These are phyloP conservation scores for Tylopilus felleus DNA, from an alignment of 768 basidiomycete genomes.

Conservation along the genomic window DNA sequence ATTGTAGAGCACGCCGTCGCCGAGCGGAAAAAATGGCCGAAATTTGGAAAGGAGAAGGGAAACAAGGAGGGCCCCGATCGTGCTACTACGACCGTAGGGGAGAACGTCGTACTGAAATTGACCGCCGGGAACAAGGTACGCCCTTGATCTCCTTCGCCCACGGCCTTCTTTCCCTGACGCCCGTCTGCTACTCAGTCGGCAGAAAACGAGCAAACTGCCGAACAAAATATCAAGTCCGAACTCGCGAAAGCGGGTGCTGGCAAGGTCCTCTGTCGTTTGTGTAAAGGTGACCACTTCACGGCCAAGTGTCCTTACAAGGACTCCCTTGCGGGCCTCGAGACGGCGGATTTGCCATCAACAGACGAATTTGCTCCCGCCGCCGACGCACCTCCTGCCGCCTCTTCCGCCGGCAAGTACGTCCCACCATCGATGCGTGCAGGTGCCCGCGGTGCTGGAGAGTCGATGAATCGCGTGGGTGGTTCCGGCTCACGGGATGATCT, in stretches of 20 bases:
- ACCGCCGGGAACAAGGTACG: conserved; percentile 59
- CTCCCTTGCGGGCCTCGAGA: conserved; percentile 74
- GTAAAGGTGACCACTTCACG: conserved; percentile 97
- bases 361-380: conserved; percentile 37
- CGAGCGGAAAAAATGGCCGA: conserved; percentile 88
- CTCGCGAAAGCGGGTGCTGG: conserved; percentile 75
- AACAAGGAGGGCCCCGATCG: conserved; percentile 86
- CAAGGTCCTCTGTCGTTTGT: conserved; percentile 88
- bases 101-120: conserved; percentile 62
- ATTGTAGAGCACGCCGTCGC: conserved; percentile 94
- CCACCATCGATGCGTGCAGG: conserved; percentile 87
- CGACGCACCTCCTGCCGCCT: conserved; percentile 27
- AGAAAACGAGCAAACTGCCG: conserved; percentile 66
- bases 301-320: conserved; percentile 99
- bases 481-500: conserved; percentile 77
- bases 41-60: conserved; percentile 90
- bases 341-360: conserved; percentile 40
- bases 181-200: conserved; percentile 37
- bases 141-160: conserved; percentile 1
- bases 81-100: conserved; percentile 90
- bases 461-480: conserved; percentile 51
- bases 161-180: neutral
- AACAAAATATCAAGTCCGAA: conserved; percentile 62
- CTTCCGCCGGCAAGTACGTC: conserved; percentile 80
- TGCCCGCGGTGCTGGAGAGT: conserved; percentile 68